Percentiles rank a stretch among this genome's conserved stretches.
Evolutionary conservation across 352 stramenopile genomes (phyloP).

Genomic region (Pythium chondricola): DNA sequence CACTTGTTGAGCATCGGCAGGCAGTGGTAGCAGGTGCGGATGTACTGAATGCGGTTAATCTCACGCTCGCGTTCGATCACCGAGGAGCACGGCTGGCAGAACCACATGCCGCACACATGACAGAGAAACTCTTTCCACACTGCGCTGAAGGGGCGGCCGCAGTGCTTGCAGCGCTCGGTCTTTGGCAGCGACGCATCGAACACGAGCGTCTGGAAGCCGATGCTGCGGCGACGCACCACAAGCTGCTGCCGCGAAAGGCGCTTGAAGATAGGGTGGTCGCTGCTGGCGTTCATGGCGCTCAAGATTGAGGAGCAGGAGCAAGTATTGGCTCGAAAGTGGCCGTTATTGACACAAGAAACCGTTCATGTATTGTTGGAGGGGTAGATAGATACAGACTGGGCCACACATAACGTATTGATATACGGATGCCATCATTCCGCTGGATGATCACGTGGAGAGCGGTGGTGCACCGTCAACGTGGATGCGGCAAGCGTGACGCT

Average conservation of each 20-base stretch:
- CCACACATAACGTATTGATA: too few species aligned
- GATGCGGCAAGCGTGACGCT: too few species aligned
- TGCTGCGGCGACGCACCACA: constrained; percentile 34
- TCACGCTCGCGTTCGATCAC: constrained; percentile 50
- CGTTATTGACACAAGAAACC: too few species aligned
- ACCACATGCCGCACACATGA: constrained; percentile 44
- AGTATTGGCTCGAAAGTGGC: too few species aligned
- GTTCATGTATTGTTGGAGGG: too few species aligned
- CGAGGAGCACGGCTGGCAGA: constrained; percentile 42
- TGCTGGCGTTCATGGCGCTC: constrained; percentile 1
- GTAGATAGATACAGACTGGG: too few species aligned
- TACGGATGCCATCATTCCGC: too few species aligned
- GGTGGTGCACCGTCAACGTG: too few species aligned
- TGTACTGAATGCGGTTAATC: constrained; percentile 35
- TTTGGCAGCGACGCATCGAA: constrained; percentile 12
- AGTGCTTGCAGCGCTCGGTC: constrained; percentile 31
- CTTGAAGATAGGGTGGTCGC: constrained; percentile 50
- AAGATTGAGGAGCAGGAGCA: too few species aligned
- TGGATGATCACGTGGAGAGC: too few species aligned
- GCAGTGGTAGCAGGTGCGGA: constrained; percentile 41
- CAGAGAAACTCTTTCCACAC: constrained; percentile 44
- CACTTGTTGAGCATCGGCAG: constrained; percentile 48
- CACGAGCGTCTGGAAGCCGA: constrained; percentile 44
- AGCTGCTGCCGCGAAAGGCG: constrained; percentile 44
- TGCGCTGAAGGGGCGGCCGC: constrained; percentile 34